Percentiles rank a stretch among this genome's conserved stretches.
These are phyloP conservation scores for Suhomyces coccinellae DNA, from an alignment of 1,139 yeast species.

Conservation along the genomic window DNA sequence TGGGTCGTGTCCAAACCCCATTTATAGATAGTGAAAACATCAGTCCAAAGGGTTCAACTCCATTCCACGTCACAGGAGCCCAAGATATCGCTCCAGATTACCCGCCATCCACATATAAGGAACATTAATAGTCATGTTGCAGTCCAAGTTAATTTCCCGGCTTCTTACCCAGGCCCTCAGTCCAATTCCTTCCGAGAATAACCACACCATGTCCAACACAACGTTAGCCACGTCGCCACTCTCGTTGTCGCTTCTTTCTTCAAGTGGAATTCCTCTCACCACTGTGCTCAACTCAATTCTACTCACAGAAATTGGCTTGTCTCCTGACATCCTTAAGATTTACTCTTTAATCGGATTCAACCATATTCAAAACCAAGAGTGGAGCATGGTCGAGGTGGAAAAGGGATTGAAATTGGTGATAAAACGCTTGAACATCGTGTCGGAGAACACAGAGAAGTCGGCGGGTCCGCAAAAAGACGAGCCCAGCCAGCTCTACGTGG, in stretches of 20 bases:
- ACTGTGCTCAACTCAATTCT: conserved; percentile 29
- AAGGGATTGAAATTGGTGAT: conserved; percentile 32
- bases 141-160: conserved; percentile 45
- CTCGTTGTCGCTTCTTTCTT: conserved; percentile 45
- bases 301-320: conserved; percentile 17
- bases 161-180: conserved; percentile 44
- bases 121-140: conserved; percentile 40
- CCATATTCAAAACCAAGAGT: conserved; percentile 28
- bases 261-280: conserved; percentile 43
- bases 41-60: neutral
- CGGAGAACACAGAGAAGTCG: conserved; percentile 4
- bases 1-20: conserved; percentile 1
- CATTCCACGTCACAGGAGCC: neutral
- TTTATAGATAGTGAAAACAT: conserved; percentile 1
- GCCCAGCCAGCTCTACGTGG: conserved; percentile 22
- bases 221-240: conserved; percentile 30
- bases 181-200: conserved; percentile 22
- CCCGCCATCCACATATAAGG: neutral
- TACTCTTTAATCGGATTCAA: conserved; percentile 47
- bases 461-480: neutral
- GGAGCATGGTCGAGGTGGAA: conserved; percentile 40
- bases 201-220: conserved; percentile 10
- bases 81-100: neutral
- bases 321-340: conserved; percentile 46
- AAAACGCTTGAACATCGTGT: conserved; percentile 20